Evolutionary conservation across 139 green algal species (phyloP).

Genomic region (Picochlorum sp.): DNA sequence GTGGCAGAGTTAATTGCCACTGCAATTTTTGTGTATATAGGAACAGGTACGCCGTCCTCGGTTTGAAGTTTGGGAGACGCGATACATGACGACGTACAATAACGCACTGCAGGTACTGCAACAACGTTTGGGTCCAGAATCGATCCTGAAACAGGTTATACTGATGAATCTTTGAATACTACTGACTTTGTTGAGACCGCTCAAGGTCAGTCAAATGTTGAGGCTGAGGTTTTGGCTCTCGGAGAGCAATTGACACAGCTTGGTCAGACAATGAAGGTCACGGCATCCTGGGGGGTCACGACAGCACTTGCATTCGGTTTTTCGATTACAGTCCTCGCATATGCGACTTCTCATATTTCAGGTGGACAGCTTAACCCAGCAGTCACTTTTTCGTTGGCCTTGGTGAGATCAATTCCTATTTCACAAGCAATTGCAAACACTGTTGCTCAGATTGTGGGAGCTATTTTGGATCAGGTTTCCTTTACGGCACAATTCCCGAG

Average conservation of each 20-base stretch:
- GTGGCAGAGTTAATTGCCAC: constrained; percentile 22
- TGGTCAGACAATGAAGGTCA: neutral
- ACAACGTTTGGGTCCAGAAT: neutral
- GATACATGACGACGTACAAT: neutral
- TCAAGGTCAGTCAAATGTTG: neutral
- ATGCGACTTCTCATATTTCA: constrained; percentile 24
- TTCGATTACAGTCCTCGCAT: constrained; percentile 32
- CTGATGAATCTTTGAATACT: neutral
- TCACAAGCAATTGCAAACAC: constrained; percentile 23
- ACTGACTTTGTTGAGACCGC: neutral
- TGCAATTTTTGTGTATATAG: constrained; percentile 20
- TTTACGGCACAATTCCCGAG: constrained; percentile 17
- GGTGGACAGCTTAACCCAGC: constrained; percentile 19
- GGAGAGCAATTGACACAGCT: constrained; percentile 5
- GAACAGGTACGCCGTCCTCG: neutral
- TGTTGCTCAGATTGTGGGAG: constrained; percentile 21
- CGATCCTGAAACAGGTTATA: constrained; percentile 4
- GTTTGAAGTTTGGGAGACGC: neutral
- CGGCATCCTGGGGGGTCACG: constrained; percentile 8
- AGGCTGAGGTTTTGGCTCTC: neutral
- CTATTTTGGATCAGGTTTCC: constrained; percentile 28
- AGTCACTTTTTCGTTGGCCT: constrained; percentile 16
- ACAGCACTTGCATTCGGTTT: constrained; percentile 31
- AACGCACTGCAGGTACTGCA: neutral
- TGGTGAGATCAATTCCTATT: neutral